Percentiles rank a stretch among this genome's conserved stretches.
phyloP scores from a whole-genome alignment of 257 asterid genomes.

The Nemophila menziesii region DNA sequence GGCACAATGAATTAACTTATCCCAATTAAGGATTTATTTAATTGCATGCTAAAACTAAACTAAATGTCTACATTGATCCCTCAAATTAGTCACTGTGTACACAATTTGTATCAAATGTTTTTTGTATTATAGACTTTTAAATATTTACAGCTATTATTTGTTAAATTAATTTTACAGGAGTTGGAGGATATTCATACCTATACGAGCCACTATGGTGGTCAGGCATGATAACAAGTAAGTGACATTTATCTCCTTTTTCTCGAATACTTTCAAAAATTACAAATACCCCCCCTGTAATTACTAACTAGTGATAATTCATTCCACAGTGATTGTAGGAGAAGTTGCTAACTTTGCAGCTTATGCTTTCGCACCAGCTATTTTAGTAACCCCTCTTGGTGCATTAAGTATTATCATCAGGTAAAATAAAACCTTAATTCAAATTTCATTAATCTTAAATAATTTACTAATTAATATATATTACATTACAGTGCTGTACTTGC shows the following conservation, averaged over 20 bases:
- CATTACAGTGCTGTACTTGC: slow-evolving; percentile 91
- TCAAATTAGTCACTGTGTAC: neutral
- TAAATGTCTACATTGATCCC: neutral
- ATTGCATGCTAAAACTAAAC: neutral
- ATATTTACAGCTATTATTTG: neutral
- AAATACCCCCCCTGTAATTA: neutral
- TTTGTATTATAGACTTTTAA: neutral
- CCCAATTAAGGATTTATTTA: too few relatives aligned
- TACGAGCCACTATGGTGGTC: slow-evolving; percentile 89
- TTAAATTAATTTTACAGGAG: slow-evolving; percentile 35
- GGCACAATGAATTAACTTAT: neutral
- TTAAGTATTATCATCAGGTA: slow-evolving; percentile 96
- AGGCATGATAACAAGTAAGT: slow-evolving; percentile 84
- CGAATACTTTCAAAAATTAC: neutral
- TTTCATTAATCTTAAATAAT: slow-evolving; percentile 13
- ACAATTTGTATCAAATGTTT: neutral
- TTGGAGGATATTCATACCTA: slow-evolving; percentile 77
- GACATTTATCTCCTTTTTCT: slow-evolving; percentile 3
- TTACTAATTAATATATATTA: slow-evolving; percentile 23
- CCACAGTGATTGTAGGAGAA: slow-evolving; percentile 94
- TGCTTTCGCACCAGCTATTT: slow-evolving; percentile 98
- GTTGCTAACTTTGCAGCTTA: slow-evolving; percentile 96
- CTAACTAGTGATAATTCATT: slow-evolving; percentile 15
- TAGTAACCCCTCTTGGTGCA: slow-evolving; percentile 98
- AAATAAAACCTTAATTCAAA: slow-evolving; percentile 11